Conservation (phyloP, 495 filamentous ascomycete genomes). For the Darksidea phi region DNA sequence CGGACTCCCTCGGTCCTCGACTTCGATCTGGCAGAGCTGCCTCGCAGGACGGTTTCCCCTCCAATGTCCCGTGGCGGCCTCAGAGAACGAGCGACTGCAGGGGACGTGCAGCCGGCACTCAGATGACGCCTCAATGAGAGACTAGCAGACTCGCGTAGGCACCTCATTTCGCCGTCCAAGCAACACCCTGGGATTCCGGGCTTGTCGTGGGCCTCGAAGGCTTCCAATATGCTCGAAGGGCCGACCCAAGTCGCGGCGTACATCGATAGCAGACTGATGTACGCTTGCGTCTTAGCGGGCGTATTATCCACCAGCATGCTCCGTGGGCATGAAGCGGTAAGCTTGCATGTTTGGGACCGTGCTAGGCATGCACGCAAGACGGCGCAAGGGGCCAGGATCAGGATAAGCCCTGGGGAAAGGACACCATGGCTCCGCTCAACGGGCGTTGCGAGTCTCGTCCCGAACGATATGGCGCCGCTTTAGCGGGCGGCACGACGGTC, state of each 20-base stretch:
- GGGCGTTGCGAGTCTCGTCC: slow-evolving; percentile 21
- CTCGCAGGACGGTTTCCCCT: background rate
- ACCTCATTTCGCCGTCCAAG: slow-evolving; percentile 4
- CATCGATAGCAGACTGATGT: background rate
- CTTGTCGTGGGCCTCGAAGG: slow-evolving; percentile 6
- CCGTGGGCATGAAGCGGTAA: slow-evolving; percentile 20
- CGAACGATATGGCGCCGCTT: slow-evolving; percentile 23
- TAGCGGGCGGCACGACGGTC: background rate
- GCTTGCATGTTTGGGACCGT: slow-evolving; percentile 31
- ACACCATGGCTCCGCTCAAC: slow-evolving; percentile 11
- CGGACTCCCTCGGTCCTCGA: slow-evolving; percentile 20
- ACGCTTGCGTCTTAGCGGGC: slow-evolving; percentile 16
- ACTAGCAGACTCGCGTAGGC: slow-evolving; percentile 15
- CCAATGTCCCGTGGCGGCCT: background rate
- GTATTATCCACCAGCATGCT: slow-evolving; percentile 22
- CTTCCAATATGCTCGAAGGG: no score
- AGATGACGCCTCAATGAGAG: slow-evolving; percentile 6
- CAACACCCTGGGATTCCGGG: no score
- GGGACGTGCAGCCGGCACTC: background rate
- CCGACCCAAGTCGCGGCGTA: slow-evolving; percentile 25
- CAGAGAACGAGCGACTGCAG: slow-evolving; percentile 4
- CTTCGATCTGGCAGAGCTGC: background rate
- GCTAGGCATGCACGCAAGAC: slow-evolving; percentile 33
- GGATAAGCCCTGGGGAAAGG: slow-evolving; percentile 9
- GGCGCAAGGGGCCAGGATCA: slow-evolving; percentile 21